Evolutionary conservation across 306 rosid species (phyloP).

Genomic region (Cicer cuneatum): DNA sequence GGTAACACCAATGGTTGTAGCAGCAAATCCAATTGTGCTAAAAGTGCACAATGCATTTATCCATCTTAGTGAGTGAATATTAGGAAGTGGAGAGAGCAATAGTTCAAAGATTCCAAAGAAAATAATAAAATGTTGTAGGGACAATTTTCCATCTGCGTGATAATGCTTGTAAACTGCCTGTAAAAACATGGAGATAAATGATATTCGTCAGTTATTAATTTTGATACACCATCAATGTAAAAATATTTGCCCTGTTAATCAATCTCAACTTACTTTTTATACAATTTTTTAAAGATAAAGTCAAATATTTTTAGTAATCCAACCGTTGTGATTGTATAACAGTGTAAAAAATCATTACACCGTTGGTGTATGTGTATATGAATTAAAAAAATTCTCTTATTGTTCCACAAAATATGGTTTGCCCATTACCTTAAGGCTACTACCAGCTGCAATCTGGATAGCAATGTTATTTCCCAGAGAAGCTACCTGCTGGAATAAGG

Average conservation of each 20-base stretch:
- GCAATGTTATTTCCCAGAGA: conserved; percentile 84
- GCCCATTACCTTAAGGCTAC: conserved; percentile 70
- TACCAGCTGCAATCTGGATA: conserved; percentile 84
- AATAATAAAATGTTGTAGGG: conserved; percentile 69
- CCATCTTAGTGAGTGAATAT: conserved; percentile 81
- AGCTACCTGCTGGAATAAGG: conserved; percentile 80
- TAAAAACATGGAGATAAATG: conserved; percentile 11
- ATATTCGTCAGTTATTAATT: too few relatives aligned
- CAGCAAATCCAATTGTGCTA: conserved; percentile 79
- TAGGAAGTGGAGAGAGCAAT: conserved; percentile 75
- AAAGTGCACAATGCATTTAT: conserved; percentile 82
- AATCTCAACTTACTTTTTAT: too few relatives aligned
- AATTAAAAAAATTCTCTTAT: neutral
- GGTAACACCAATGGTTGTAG: conserved; percentile 74
- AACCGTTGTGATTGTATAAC: too few relatives aligned
- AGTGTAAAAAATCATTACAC: too few relatives aligned
- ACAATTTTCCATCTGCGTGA: conserved; percentile 60
- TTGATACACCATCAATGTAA: too few relatives aligned
- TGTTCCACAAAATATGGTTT: conserved; percentile 15
- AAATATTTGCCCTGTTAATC: too few relatives aligned
- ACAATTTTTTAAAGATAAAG: too few relatives aligned
- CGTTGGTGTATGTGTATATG: too few relatives aligned
- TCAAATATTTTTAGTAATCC: too few relatives aligned
- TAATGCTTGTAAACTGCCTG: conserved; percentile 74
- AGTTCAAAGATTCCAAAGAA: conserved; percentile 79